Conservation (phyloP, 768 basidiomycete species). For the Chiua virens region DNA sequence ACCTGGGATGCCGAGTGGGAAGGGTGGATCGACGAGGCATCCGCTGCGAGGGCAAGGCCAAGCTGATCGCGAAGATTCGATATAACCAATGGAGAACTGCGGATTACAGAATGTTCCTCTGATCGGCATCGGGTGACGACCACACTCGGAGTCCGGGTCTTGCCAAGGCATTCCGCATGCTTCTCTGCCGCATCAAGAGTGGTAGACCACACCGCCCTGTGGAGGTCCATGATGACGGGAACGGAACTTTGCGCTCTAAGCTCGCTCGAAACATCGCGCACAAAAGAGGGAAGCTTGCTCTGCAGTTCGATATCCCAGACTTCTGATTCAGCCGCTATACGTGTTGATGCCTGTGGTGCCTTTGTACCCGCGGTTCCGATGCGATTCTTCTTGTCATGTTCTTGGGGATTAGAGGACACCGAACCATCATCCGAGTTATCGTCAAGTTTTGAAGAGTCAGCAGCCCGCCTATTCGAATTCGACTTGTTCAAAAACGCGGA, state of each 20-base stretch:
- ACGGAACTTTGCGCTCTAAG: constrained; percentile 11
- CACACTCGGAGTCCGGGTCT: not conserved
- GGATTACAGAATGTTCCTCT: not conserved
- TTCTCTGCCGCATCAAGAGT: constrained; percentile 5
- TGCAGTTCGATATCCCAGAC: constrained; percentile 59
- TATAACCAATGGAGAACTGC: constrained; percentile 19
- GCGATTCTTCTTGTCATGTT: not conserved
- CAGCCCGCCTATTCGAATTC: constrained; percentile 4
- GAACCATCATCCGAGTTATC: constrained; percentile 8
- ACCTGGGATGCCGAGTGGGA: constrained; percentile 61
- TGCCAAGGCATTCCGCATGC: not conserved
- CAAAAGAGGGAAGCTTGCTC: constrained; percentile 25
- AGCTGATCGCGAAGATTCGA: constrained; percentile 19
- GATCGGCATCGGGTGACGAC: not conserved
- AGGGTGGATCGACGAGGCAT: constrained; percentile 38
- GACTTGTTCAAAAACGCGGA: constrained; percentile 41
- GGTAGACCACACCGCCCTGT: constrained; percentile 29
- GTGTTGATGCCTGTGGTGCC: not conserved
- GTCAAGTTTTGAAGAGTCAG: constrained; percentile 5
- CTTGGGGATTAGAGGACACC: constrained; percentile 12
- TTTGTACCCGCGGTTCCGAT: not conserved
- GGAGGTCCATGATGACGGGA: constrained; percentile 40
- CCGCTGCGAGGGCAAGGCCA: not conserved
- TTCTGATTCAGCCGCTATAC: constrained; percentile 35
- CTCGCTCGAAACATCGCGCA: constrained; percentile 12